Base-by-base conservation (phyloP, 257 asterid genomes). In the Gynochthodes officinalis region DNA sequence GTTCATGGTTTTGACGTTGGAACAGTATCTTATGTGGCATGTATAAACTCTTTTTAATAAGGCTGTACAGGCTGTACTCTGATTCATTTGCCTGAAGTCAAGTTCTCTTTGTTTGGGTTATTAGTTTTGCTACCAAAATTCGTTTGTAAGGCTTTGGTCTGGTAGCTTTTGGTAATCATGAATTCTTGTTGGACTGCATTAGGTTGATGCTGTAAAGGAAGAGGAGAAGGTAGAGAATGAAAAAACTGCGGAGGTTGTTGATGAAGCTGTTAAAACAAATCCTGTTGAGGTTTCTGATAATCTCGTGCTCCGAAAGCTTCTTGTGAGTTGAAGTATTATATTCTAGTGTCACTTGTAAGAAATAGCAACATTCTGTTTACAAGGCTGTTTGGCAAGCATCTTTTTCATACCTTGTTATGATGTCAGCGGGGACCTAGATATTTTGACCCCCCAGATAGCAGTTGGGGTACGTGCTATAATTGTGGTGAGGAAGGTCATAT, bases 401-500 rank as follows among this genome's bases (percentile, higher is more conserved):
- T 72, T 79, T 80, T 76, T 83, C 70, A 48, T 79, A 54, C 73
- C 69, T 81, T 81, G 69, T 79, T 58, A 39, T 86, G 83, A 73
- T 84, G 67, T 77, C 89, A 94, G 98, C 92, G 99, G 74, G 99
- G 98, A 25, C 98, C 98, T 37, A 95, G 99, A 84, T 95, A 95
- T 83, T 95, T 92, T 78, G 98, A 95, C 78, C 97, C 99, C 70
- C 97, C 97, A 64, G 92, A 88, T 77, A 86, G 77, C 80, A 87
- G 89, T 76, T 95, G 99, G 95, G 95, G 95, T 35, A 80, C 96
- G 46, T 95, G 99, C 89, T 88, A 88, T 80, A 95, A 95, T 76
- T 95, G 99, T 76, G 99, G 99, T 55, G 97, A 95, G 85, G 98
- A 92, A 73, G 99, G 99, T 60, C 99, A 92, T 82, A 76, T 66